These are phyloP conservation scores for Aspergillus luchuensis DNA, from an alignment of 2,329 filamentous ascomycete genomes.

Conservation along the genomic window DNA sequence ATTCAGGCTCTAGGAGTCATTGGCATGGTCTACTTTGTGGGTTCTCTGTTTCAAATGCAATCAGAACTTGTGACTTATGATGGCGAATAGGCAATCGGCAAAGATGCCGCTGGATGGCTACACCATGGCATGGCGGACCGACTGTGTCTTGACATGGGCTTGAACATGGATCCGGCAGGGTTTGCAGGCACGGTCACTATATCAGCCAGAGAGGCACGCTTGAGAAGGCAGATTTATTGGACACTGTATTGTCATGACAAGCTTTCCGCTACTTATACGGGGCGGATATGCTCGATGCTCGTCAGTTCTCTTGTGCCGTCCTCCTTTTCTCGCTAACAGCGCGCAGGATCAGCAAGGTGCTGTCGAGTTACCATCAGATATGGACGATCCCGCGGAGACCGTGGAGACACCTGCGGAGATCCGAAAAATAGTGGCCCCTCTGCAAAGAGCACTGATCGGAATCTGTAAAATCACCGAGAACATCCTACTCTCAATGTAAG, in stretches of 20 bases:
- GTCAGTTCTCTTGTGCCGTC: conserved; percentile 20
- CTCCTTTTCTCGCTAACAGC: background rate
- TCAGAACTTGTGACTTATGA: too few relatives aligned
- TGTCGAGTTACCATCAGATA: background rate
- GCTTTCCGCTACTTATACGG: conserved; percentile 36
- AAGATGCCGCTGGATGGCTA: conserved; percentile 41
- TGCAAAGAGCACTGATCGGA: background rate
- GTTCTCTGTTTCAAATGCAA: conserved; percentile 4
- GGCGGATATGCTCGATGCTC: conserved; percentile 39
- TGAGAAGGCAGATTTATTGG: conserved; percentile 43
- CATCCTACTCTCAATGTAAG: conserved; percentile 1
- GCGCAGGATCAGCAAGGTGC: conserved; percentile 1
- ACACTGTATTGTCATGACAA: conserved; percentile 41
- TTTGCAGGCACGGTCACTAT: conserved; percentile 31
- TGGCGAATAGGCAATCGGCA: conserved; percentile 33
- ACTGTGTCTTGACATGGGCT: conserved; percentile 41
- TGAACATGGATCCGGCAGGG: conserved; percentile 38
- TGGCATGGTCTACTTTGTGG: conserved; percentile 29
- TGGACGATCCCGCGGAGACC: background rate
- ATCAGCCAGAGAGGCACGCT: conserved; percentile 31
- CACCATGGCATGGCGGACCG: conserved; percentile 42
- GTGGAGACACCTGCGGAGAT: background rate
- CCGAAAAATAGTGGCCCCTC: background rate
- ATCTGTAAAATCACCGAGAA: background rate
- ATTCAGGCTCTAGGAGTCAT: conserved; percentile 41